Conservation (phyloP, 2,329 filamentous ascomycete species). For the Alternaria novae-zelandiae region DNA sequence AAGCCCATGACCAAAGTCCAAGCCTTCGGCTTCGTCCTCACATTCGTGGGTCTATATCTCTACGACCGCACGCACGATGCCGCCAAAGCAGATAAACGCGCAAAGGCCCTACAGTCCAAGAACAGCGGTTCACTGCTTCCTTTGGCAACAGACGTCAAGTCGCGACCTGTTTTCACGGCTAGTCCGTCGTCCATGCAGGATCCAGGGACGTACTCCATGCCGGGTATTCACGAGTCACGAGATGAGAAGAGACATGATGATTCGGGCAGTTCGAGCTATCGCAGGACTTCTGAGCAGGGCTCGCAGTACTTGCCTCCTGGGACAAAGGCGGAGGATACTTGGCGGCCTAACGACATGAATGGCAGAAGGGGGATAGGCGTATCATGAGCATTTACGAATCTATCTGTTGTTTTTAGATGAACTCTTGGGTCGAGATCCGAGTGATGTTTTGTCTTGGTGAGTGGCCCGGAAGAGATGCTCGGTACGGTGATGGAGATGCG, state of each 20-base stretch:
- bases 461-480: neutral
- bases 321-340: conserved; percentile 86
- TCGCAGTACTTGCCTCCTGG: conserved; percentile 74
- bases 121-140: conserved; percentile 71
- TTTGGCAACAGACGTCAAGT: conserved; percentile 54
- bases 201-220: conserved; percentile 37
- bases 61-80: conserved; percentile 92
- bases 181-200: conserved; percentile 47
- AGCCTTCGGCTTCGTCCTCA: conserved; percentile 82
- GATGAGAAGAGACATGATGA: conserved; percentile 67
- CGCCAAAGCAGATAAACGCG: conserved; percentile 84
- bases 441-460: neutral
- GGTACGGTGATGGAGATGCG: neutral
- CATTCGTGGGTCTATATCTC: conserved; percentile 89
- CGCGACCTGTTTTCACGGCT: conserved; percentile 46
- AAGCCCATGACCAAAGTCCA: conserved; percentile 85
- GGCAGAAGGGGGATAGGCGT: conserved; percentile 32
- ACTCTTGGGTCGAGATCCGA: neutral
- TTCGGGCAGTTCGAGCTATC: conserved; percentile 55
- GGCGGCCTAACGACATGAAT: conserved; percentile 55
- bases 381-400: conserved; percentile 18
- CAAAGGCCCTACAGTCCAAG: conserved; percentile 68
- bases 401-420: neutral
- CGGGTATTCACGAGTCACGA: conserved; percentile 32
- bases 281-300: conserved; percentile 48